phyloP scores from a whole-genome alignment of 2,329 filamentous ascomycete genomes.

The Penicillium vulpinum region DNA sequence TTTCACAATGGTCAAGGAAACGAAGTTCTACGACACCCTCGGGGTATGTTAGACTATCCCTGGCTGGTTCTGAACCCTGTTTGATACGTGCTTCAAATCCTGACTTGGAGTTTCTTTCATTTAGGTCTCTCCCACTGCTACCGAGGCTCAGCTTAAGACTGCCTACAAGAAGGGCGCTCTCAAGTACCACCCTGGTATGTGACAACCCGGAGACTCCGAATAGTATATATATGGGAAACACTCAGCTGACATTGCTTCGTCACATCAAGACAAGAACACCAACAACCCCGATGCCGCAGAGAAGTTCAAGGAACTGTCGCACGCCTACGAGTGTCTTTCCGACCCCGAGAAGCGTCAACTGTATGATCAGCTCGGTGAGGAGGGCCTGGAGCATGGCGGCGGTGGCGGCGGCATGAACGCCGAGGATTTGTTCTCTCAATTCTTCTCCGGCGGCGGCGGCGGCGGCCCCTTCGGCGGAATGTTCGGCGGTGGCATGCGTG shows the following conservation, averaged over 20 bases:
- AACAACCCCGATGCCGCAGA: constrained; percentile 90
- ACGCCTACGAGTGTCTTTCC: constrained; percentile 92
- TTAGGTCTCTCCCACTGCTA: constrained; percentile 74
- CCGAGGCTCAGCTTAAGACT: constrained; percentile 85
- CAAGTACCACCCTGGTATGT: constrained; percentile 86
- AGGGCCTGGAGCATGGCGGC: constrained; percentile 84
- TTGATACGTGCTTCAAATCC: constrained; percentile 3
- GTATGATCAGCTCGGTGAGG: constrained; percentile 98
- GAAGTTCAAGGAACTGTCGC: constrained; percentile 97
- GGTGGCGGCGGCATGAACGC: constrained; percentile 85
- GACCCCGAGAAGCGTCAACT: constrained; percentile 87
- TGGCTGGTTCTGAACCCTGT: neutral
- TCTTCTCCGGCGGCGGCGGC: constrained; percentile 78
- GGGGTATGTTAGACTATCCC: constrained; percentile 42
- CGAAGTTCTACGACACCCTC: constrained; percentile 50
- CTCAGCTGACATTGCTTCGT: neutral
- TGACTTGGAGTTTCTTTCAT: constrained; percentile 29
- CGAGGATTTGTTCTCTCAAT: constrained; percentile 94
- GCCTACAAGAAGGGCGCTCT: constrained; percentile 93
- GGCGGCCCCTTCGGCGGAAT: constrained; percentile 69
- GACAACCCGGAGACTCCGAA: constrained; percentile 6
- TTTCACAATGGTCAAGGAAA: constrained; percentile 53
- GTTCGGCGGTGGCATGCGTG: constrained; percentile 75
- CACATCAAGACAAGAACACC: constrained; percentile 80
- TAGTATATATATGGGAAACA: constrained; percentile 8